Conservation (phyloP, 2,329 filamentous ascomycete species). For the Teratosphaeria pseudoeucalypti region DNA sequence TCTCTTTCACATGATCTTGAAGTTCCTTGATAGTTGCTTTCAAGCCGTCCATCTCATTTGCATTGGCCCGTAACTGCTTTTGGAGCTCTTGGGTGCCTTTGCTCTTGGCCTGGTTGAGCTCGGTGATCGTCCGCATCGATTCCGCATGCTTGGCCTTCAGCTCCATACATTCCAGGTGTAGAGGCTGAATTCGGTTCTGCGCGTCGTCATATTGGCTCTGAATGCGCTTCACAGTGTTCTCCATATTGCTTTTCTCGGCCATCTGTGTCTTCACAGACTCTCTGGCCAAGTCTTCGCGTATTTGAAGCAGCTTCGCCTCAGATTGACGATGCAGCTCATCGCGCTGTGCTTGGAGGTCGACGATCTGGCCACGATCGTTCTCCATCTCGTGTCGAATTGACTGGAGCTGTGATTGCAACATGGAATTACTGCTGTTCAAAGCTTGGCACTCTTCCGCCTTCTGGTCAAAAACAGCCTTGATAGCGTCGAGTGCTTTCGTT, state of each 20-base stretch:
- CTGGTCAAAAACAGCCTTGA: slow-evolving; percentile 1
- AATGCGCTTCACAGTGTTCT: slow-evolving; percentile 8
- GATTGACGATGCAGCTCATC: slow-evolving; percentile 1
- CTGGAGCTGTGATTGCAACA: slow-evolving; percentile 2
- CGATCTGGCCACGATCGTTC: neutral
- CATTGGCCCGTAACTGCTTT: neutral
- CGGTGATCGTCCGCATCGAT: neutral
- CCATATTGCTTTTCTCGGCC: slow-evolving; percentile 3
- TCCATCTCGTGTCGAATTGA: slow-evolving; percentile 1
- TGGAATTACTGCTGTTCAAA: neutral
- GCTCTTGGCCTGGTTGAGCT: neutral
- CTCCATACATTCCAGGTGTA: slow-evolving; percentile 1
- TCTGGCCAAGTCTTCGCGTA: slow-evolving; percentile 2
- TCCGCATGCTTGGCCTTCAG: neutral
- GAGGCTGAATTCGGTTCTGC: slow-evolving; percentile 1
- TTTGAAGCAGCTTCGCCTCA: slow-evolving; percentile 3
- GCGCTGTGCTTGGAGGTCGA: slow-evolving; percentile 3
- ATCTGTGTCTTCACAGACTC: neutral
- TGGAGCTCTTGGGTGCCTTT: neutral
- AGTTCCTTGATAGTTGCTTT: neutral
- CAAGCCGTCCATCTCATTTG: neutral
- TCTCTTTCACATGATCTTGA: neutral
- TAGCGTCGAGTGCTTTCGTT: neutral
- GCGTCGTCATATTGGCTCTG: slow-evolving; percentile 3
- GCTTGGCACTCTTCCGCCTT: slow-evolving; percentile 1